Percentiles rank a stretch among this genome's conserved stretches.
These are phyloP conservation scores for Penicillium decumbens DNA, from an alignment of 2,329 filamentous ascomycete genomes.

Conservation along the genomic window DNA sequence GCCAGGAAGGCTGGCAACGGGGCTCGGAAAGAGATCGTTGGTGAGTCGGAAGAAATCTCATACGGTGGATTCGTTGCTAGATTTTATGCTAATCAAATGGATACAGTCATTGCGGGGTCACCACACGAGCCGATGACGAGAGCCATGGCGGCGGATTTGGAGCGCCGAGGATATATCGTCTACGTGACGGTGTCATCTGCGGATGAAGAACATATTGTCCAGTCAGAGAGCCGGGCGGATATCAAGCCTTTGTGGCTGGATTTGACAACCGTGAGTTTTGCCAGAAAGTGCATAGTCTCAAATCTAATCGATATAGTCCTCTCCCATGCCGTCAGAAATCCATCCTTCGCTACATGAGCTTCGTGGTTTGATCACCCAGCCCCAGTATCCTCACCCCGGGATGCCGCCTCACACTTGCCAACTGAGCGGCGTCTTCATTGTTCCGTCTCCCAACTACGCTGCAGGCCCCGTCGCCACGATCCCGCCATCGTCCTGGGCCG, in stretches of 20 bases:
- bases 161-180: constrained; percentile 86
- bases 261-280: constrained; percentile 52
- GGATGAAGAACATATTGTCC: constrained; percentile 77
- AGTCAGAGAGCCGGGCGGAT: constrained; percentile 71
- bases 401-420: constrained; percentile 70
- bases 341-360: constrained; percentile 65
- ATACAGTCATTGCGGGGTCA: constrained; percentile 73
- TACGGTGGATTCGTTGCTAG: constrained; percentile 7
- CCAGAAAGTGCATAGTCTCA: background rate
- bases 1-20: constrained; percentile 77
- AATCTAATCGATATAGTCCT: constrained; percentile 44
- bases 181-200: constrained; percentile 81
- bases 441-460: constrained; percentile 73
- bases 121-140: constrained; percentile 77
- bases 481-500: constrained; percentile 75
- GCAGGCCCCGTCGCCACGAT: constrained; percentile 81
- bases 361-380: constrained; percentile 66
- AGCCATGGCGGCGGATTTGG: constrained; percentile 78
- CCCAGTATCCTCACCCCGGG: constrained; percentile 70
- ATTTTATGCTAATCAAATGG: constrained; percentile 10
- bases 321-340: constrained; percentile 55
- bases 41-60: constrained; percentile 32
- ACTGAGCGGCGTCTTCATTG: constrained; percentile 74
- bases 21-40: constrained; percentile 75
- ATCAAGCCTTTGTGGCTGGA: constrained; percentile 79